These are phyloP conservation scores for Cryphonectria naterciae DNA, from an alignment of 2,329 filamentous ascomycete species.

Conservation along the genomic window DNA sequence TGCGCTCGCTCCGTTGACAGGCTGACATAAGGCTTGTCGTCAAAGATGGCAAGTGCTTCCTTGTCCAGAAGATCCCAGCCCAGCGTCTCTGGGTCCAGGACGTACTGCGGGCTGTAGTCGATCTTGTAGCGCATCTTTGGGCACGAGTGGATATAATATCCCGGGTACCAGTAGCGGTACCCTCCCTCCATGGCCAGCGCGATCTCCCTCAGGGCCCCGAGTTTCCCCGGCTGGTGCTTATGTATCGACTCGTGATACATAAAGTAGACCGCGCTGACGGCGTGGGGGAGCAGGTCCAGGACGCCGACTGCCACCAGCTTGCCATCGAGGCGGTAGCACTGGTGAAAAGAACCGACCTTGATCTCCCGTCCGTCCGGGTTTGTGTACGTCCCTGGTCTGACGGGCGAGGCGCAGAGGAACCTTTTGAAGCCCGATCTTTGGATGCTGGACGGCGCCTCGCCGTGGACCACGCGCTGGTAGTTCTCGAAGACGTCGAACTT, in stretches of 20 bases:
- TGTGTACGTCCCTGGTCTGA: constrained; percentile 52
- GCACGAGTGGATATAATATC: constrained; percentile 82
- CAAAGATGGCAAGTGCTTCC: constrained; percentile 52
- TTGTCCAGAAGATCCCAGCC: constrained; percentile 65
- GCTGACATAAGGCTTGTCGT: constrained; percentile 61
- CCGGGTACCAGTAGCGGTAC: constrained; percentile 78
- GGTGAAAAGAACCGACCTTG: constrained; percentile 74
- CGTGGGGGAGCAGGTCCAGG: constrained; percentile 75
- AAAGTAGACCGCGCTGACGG: constrained; percentile 83
- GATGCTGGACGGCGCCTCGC: constrained; percentile 65
- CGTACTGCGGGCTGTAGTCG: constrained; percentile 74
- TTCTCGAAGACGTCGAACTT: constrained; percentile 75
- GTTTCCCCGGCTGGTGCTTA: constrained; percentile 71
- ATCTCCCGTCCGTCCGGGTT: constrained; percentile 55
- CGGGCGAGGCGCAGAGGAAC: constrained; percentile 75
- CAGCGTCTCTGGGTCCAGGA: constrained; percentile 71
- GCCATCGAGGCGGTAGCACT: constrained; percentile 80
- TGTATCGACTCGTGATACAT: constrained; percentile 78
- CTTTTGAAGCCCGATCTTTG: constrained; percentile 65
- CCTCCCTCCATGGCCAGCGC: constrained; percentile 69
- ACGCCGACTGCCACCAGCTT: constrained; percentile 76
- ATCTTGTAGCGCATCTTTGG: constrained; percentile 86
- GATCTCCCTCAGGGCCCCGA: constrained; percentile 76
- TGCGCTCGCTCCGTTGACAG: constrained; percentile 40
- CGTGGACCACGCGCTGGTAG: constrained; percentile 75